phyloP scores from a whole-genome alignment of 257 asterid genomes.

The Solanum corneliomulleri region DNA sequence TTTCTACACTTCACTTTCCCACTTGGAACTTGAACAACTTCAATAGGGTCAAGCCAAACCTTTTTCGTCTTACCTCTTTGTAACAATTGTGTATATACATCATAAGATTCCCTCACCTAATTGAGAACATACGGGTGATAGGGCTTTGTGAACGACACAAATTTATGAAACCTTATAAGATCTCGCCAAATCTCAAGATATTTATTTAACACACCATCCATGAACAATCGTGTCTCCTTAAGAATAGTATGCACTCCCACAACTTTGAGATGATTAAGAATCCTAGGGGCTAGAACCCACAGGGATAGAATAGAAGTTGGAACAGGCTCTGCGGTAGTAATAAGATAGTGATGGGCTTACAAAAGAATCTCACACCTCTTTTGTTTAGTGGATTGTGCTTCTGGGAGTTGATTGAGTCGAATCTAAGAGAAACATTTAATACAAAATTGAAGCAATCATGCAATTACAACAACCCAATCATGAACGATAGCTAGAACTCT shows the following conservation, averaged over 20 bases:
- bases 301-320: neutral
- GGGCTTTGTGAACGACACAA: neutral
- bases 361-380: neutral
- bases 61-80: neutral
- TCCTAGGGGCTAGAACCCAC: too few relatives aligned
- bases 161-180: neutral
- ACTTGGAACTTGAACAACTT: neutral
- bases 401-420: neutral
- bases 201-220: neutral
- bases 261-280: neutral
- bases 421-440: too few relatives aligned
- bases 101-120: neutral
- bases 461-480: neutral
- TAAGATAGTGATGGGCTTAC: too few relatives aligned
- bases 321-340: neutral
- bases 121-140: neutral
- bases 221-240: neutral
- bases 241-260: neutral
- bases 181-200: neutral
- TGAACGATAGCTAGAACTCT: neutral
- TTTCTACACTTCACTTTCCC: neutral
- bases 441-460: too few relatives aligned
- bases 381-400: neutral
- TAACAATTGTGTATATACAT: accelerated
- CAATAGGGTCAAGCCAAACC: neutral